phyloP scores from a whole-genome alignment of 169 alveolate species.

The Besnoitia besnoiti region DNA sequence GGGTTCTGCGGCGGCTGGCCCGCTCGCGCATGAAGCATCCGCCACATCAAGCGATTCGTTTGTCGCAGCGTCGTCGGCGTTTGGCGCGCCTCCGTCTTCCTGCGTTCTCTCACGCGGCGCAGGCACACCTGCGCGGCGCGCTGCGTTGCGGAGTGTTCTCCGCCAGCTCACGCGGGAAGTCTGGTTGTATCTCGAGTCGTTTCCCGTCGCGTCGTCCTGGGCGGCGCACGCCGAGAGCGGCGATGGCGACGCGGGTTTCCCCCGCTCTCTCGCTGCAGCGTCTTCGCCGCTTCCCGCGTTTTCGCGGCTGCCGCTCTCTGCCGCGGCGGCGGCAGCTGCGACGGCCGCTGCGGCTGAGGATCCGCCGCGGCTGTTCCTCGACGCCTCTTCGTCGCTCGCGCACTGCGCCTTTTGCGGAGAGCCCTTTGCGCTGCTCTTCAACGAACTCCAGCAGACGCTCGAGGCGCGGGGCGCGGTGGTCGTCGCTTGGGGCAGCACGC shows the following conservation, averaged over 20 bases:
- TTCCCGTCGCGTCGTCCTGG: background rate
- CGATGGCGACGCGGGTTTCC: no score
- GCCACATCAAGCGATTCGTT: no score
- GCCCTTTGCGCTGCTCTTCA: background rate
- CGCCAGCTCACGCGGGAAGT: background rate
- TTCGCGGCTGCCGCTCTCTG: background rate
- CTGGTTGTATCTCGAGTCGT: background rate
- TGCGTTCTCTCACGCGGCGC: background rate
- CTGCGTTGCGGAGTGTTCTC: background rate
- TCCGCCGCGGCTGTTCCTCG: background rate
- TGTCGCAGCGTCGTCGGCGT: no score
- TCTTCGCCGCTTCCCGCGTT: background rate
- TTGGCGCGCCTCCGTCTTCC: no score
- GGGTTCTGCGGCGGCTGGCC: no score
- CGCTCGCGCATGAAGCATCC: no score
- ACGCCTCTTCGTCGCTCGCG: background rate
- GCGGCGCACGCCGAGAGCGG: background rate
- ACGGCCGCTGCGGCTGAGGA: constrained; percentile 3
- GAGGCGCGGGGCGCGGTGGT: background rate
- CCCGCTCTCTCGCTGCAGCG: background rate
- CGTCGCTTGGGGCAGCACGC: background rate
- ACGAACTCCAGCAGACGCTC: constrained; percentile 11
- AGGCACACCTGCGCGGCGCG: background rate
- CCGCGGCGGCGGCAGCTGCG: background rate
- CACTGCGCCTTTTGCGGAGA: background rate